Percentiles rank a stretch among this genome's conserved stretches.
Evolutionary conservation across 2,329 filamentous ascomycete species (phyloP).

Genomic region (Aurifilum marmelostoma): DNA sequence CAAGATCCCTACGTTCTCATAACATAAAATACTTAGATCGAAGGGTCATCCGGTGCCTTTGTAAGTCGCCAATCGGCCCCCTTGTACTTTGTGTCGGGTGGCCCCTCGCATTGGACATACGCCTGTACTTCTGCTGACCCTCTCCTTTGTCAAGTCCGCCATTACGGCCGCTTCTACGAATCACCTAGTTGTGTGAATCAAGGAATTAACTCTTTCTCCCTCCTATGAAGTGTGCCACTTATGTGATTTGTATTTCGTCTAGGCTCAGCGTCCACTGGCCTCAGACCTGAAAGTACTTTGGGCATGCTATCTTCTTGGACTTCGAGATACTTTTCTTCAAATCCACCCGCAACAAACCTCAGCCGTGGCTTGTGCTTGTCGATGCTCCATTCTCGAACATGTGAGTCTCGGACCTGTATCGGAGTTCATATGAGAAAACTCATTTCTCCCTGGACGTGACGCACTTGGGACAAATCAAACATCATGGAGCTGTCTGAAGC

Average conservation of each 20-base stretch:
- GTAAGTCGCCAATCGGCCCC: not conserved
- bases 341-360: not conserved
- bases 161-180: not conserved
- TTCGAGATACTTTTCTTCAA: not conserved
- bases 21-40: not conserved
- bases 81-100: not conserved
- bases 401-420: not conserved
- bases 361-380: not conserved
- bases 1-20: not conserved
- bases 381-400: not conserved
- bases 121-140: not conserved
- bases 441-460: not conserved
- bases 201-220: not conserved
- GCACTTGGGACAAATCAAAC: not conserved
- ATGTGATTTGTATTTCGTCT: not conserved
- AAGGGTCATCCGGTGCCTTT: not conserved
- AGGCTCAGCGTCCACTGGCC: not conserved
- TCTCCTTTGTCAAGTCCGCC: not conserved
- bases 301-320: not conserved
- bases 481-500: constrained; percentile 3
- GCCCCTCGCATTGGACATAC: not conserved
- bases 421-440: not conserved
- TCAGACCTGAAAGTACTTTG: not conserved
- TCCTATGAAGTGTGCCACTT: not conserved
- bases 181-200: too few species aligned